Conservation (phyloP, 2,329 filamentous ascomycete species). For the Xenoacremonium recifei region DNA sequence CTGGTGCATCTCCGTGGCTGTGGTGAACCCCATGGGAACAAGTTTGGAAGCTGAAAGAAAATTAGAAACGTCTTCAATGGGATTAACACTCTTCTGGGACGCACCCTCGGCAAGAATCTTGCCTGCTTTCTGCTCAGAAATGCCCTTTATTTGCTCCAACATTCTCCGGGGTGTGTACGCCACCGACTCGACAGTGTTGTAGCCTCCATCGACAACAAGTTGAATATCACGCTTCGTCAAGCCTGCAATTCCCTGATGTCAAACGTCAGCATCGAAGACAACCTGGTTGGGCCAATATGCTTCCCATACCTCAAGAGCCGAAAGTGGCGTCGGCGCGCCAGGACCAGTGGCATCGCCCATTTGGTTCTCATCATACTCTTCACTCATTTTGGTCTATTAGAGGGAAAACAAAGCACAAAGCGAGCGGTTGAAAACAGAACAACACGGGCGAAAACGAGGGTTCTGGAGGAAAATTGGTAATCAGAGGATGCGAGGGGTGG, state of each 20-base stretch:
- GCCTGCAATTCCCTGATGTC: slow-evolving; percentile 72
- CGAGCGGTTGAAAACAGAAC: neutral
- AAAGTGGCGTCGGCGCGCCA: slow-evolving; percentile 88
- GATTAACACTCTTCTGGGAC: slow-evolving; percentile 12
- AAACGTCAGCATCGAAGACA: slow-evolving; percentile 10
- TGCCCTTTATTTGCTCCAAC: slow-evolving; percentile 94
- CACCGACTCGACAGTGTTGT: slow-evolving; percentile 91
- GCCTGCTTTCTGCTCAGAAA: slow-evolving; percentile 92
- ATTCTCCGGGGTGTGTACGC: slow-evolving; percentile 84
- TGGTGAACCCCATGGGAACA: slow-evolving; percentile 98
- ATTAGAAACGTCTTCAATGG: slow-evolving; percentile 8
- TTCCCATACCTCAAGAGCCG: slow-evolving; percentile 77
- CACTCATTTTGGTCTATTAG: slow-evolving; percentile 37
- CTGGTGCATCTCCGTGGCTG: slow-evolving; percentile 98
- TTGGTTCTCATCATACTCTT: slow-evolving; percentile 65
- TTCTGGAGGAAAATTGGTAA: slow-evolving; percentile 12
- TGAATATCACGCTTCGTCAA: slow-evolving; percentile 96
- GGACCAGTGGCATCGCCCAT: slow-evolving; percentile 74
- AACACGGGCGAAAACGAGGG: neutral
- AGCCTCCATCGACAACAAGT: slow-evolving; percentile 86
- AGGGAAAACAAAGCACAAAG: neutral
- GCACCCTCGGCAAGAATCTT: slow-evolving; percentile 88
- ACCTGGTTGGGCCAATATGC: neutral
- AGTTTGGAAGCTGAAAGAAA: slow-evolving; percentile 76
- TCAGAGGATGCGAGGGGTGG: slow-evolving; percentile 13